These are phyloP conservation scores for Pichia terricola DNA, from an alignment of 1,139 yeast genomes.

Conservation along the genomic window DNA sequence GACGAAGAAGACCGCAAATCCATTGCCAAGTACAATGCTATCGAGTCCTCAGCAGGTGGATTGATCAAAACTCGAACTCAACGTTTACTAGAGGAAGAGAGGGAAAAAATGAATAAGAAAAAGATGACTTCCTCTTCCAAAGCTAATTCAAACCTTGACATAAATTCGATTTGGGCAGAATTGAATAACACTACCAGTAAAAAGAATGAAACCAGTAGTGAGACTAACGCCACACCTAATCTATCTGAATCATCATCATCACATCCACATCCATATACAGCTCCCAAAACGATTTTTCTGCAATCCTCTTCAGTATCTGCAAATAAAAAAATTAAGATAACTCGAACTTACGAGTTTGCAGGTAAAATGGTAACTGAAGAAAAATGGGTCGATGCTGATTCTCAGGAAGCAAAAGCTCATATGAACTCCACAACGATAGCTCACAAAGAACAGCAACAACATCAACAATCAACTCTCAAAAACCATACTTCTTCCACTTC, in stretches of 20 bases:
- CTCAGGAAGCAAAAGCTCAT: constrained; percentile 85
- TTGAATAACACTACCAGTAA: constrained; percentile 24
- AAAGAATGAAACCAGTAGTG: too few relatives aligned
- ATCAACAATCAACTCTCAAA: background rate
- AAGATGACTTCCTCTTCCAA: background rate
- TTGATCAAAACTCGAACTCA: constrained; percentile 49
- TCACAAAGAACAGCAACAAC: constrained; percentile 6
- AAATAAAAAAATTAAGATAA: constrained; percentile 42
- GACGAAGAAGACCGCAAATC: constrained; percentile 27
- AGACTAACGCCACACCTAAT: background rate
- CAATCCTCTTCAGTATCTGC: background rate
- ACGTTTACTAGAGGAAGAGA: constrained; percentile 32
- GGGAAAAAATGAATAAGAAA: constrained; percentile 21
- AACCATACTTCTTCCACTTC: constrained; percentile 17
- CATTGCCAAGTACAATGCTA: constrained; percentile 29
- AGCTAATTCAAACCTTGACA: constrained; percentile 5
- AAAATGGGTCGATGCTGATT: constrained; percentile 61
- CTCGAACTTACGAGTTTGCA: constrained; percentile 78
- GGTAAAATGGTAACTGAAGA: constrained; percentile 74
- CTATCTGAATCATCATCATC: background rate
- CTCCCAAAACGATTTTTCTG: background rate
- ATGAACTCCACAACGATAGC: constrained; percentile 35
- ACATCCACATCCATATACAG: background rate
- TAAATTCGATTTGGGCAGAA: constrained; percentile 46
- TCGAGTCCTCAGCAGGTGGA: constrained; percentile 45